These are phyloP conservation scores for Dictyostelium intermedium DNA, from an alignment of 78 protist species.

Conservation along the genomic window DNA sequence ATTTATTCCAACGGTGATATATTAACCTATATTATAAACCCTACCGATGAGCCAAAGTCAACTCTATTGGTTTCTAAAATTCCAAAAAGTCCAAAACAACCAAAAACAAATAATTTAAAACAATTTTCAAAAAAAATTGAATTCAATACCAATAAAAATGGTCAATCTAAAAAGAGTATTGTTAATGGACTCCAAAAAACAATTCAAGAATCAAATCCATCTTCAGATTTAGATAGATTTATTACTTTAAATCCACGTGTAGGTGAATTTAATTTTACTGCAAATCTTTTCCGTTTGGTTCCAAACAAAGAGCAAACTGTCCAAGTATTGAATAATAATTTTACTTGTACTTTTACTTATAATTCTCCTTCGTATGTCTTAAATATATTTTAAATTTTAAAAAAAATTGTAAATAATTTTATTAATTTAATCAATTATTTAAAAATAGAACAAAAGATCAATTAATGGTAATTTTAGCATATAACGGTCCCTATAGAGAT, in stretches of 20 bases:
- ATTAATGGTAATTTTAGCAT: too few species aligned
- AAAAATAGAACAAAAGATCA: background rate
- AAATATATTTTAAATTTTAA: too few species aligned
- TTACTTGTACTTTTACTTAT: background rate
- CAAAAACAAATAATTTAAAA: background rate
- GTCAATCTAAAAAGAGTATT: too few species aligned
- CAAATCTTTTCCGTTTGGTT: background rate
- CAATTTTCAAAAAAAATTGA: too few species aligned
- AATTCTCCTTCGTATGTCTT: too few species aligned
- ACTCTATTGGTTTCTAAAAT: background rate
- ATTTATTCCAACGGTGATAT: conserved; percentile 18
- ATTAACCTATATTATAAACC: background rate
- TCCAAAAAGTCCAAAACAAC: background rate
- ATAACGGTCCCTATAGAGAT: too few species aligned
- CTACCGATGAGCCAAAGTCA: background rate
- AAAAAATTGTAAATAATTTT: too few species aligned
- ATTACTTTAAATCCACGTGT: background rate
- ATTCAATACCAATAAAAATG: too few species aligned
- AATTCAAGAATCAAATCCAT: too few species aligned
- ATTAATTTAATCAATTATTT: too few species aligned
- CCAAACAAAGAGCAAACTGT: background rate
- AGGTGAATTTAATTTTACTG: background rate
- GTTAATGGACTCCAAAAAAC: too few species aligned
- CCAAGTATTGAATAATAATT: background rate
- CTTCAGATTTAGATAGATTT: background rate